Percentiles rank a stretch among this genome's conserved stretches.
These are phyloP conservation scores for Scedosporium apiospermum DNA, from an alignment of 2,329 filamentous ascomycete species.

Conservation along the genomic window DNA sequence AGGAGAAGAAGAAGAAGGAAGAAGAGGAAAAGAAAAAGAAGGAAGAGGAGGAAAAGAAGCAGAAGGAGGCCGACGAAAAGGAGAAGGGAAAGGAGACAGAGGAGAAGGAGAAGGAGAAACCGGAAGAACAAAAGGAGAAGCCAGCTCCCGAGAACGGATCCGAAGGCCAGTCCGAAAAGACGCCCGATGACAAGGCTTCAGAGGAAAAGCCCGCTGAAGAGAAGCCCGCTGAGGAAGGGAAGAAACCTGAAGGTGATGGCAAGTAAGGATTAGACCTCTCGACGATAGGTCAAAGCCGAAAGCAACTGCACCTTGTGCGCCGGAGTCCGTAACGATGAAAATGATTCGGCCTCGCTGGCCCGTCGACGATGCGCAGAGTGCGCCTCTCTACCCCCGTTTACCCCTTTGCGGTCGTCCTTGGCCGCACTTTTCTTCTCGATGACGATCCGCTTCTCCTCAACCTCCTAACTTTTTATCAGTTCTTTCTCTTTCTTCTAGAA, in stretches of 20 bases:
- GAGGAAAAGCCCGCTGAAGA: neutral
- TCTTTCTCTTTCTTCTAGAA: too few species aligned
- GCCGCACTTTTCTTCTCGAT: too few species aligned
- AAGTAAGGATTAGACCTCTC: too few species aligned
- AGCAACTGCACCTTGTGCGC: neutral
- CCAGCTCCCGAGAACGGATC: neutral
- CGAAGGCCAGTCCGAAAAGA: neutral
- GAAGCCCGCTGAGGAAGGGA: too few species aligned
- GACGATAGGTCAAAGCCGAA: neutral
- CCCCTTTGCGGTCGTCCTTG: too few species aligned
- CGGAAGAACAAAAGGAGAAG: neutral
- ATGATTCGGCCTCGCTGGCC: neutral
- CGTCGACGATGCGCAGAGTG: neutral
- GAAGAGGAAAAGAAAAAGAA: neutral
- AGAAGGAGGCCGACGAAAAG: constrained; percentile 5
- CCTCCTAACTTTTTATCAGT: too few species aligned
- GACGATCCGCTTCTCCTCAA: too few species aligned
- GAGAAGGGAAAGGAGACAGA: constrained; percentile 7
- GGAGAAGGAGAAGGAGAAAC: constrained; percentile 3
- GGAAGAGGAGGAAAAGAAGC: neutral
- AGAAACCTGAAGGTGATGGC: too few species aligned
- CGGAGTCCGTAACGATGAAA: neutral
- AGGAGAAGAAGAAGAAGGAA: constrained; percentile 2
- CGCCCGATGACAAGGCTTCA: neutral
- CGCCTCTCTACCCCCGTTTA: neutral